These are phyloP conservation scores for Russula olivacea DNA, from an alignment of 768 basidiomycete genomes.

Conservation along the genomic window DNA sequence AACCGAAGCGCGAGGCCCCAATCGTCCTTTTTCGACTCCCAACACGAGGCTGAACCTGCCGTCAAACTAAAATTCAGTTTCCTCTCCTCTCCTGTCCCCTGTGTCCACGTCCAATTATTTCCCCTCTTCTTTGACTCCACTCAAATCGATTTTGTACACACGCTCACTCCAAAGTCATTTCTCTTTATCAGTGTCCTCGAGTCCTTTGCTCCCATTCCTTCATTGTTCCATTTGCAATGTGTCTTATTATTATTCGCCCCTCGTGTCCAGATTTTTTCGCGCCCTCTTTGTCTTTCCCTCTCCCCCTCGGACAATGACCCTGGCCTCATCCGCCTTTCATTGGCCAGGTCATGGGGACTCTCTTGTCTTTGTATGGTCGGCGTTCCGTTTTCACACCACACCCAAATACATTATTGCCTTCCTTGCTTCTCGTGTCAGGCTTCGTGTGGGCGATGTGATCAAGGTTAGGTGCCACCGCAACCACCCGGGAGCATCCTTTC, in stretches of 20 bases:
- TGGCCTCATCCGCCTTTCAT: not conserved
- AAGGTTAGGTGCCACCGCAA: conserved; percentile 17
- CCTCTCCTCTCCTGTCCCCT: not conserved
- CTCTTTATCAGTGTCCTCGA: not conserved
- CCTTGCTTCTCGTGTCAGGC: conserved; percentile 8
- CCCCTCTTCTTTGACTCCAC: not conserved
- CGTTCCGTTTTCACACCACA: conserved; percentile 12
- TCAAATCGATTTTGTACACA: not conserved
- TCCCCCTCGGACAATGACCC: conserved; percentile 5
- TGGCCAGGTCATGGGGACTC: conserved; percentile 6
- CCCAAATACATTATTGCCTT: conserved; percentile 7
- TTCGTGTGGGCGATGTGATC: conserved; percentile 18
- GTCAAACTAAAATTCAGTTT: not conserved
- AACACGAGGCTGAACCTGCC: conserved; percentile 12
- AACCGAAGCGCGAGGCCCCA: conserved; percentile 21
- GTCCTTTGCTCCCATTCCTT: not conserved
- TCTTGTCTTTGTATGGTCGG: conserved; percentile 14
- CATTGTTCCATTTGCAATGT: conserved; percentile 4
- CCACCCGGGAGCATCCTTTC: conserved; percentile 4
- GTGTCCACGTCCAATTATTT: not conserved
- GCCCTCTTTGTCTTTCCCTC: conserved; percentile 6
- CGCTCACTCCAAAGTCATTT: not conserved
- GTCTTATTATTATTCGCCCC: conserved; percentile 14
- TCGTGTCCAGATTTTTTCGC: conserved; percentile 7
- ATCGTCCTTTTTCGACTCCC: conserved; percentile 12